Conservation (phyloP, 768 basidiomycete genomes). For the Termitomyces bulborhizus region DNA sequence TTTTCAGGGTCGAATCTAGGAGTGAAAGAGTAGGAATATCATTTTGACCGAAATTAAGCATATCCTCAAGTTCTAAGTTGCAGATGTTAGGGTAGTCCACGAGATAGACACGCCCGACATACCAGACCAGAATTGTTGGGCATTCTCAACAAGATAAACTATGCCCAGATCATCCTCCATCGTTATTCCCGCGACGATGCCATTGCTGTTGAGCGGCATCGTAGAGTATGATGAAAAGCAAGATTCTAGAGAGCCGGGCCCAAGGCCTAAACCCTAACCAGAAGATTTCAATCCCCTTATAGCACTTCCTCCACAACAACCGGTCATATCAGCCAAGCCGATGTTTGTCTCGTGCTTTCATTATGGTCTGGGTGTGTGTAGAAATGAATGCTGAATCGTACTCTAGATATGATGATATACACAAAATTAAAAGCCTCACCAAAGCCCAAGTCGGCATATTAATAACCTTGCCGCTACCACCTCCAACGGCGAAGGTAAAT, state of each 20-base stretch:
- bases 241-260: not conserved
- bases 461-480: slow-evolving; percentile 27
- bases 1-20: slow-evolving; percentile 73
- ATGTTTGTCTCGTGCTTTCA: too few species aligned
- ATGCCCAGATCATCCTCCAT: slow-evolving; percentile 72
- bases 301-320: too few species aligned
- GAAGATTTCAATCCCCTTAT: not conserved
- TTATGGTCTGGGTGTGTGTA: too few species aligned
- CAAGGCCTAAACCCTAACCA: slow-evolving; percentile 7
- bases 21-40: slow-evolving; percentile 59
- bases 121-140: slow-evolving; percentile 92
- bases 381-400: too few species aligned
- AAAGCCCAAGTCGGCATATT: slow-evolving; percentile 29
- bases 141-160: slow-evolving; percentile 74
- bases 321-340: not conserved
- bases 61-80: slow-evolving; percentile 77
- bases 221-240: not conserved
- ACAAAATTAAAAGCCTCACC: slow-evolving; percentile 17
- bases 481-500: slow-evolving; percentile 38
- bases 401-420: too few species aligned
- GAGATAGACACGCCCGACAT: slow-evolving; percentile 19
- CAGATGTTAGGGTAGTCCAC: not conserved
- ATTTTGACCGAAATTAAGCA: slow-evolving; percentile 59
- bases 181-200: slow-evolving; percentile 24
- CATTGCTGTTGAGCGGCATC: slow-evolving; percentile 22